These are phyloP conservation scores for Crithidia sp. DNA, from an alignment of 208 protist species.

Conservation along the genomic window DNA sequence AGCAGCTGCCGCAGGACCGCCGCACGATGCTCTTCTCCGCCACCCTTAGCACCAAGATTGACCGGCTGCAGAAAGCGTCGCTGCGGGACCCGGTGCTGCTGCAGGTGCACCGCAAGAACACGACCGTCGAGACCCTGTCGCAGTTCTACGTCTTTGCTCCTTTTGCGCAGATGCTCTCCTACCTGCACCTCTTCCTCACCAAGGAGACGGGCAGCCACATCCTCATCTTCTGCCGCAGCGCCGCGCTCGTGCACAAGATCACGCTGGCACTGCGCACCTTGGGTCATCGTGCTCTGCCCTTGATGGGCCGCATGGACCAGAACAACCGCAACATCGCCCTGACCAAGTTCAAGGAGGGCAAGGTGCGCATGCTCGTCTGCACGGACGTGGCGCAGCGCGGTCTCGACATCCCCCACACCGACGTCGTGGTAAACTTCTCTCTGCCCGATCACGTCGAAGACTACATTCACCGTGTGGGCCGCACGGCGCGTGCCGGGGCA, in stretches of 20 bases:
- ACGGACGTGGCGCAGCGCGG: slow-evolving; percentile 95
- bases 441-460: slow-evolving; percentile 96
- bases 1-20: slow-evolving; percentile 88
- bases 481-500: slow-evolving; percentile 95
- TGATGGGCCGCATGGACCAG: slow-evolving; percentile 94
- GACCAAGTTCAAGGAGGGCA: slow-evolving; percentile 90
- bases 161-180: slow-evolving; percentile 89
- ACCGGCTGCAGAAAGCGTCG: slow-evolving; percentile 98
- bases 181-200: slow-evolving; percentile 90
- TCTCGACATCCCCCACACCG: slow-evolving; percentile 98
- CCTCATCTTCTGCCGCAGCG: slow-evolving; percentile 92
- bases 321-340: slow-evolving; percentile 90
- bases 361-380: slow-evolving; percentile 90
- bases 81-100: slow-evolving; percentile 97
- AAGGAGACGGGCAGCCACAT: slow-evolving; percentile 92
- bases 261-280: slow-evolving; percentile 91
- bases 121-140: slow-evolving; percentile 95
- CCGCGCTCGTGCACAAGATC: slow-evolving; percentile 90
- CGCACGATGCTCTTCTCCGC: slow-evolving; percentile 98
- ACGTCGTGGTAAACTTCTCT: slow-evolving; percentile 98
- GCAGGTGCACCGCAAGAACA: slow-evolving; percentile 96
- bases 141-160: slow-evolving; percentile 98
- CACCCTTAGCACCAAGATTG: slow-evolving; percentile 98
- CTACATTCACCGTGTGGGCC: slow-evolving; percentile 98
- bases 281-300: slow-evolving; percentile 88